Evolutionary conservation across 2,329 filamentous ascomycete genomes (phyloP).

Genomic region (Aspergillus niger): DNA sequence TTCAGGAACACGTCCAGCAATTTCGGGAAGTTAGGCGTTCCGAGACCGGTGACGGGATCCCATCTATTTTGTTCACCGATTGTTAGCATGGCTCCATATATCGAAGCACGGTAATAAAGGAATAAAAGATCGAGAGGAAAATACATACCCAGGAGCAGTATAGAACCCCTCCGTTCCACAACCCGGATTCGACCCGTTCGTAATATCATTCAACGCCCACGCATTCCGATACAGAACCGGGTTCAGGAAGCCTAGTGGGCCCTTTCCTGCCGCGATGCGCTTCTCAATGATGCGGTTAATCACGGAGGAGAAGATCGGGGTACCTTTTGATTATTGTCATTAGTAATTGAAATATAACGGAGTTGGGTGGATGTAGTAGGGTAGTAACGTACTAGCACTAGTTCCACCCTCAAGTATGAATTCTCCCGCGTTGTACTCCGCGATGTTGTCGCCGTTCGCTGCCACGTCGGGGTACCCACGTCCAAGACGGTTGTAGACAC

Average conservation of each 20-base stretch:
- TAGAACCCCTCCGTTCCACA: conserved; percentile 11
- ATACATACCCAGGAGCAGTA: conserved; percentile 8
- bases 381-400: conserved; percentile 5
- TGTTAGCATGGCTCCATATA: neutral
- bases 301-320: conserved; percentile 11
- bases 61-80: neutral
- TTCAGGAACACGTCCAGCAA: conserved; percentile 8
- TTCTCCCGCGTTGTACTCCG: neutral
- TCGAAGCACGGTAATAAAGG: too few species aligned
- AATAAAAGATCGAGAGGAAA: neutral
- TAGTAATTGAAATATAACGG: neutral
- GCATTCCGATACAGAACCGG: conserved; percentile 9
- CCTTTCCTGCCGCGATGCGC: conserved; percentile 9
- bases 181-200: conserved; percentile 6
- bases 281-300: conserved; percentile 14
- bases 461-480: conserved; percentile 12
- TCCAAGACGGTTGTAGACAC: conserved; percentile 7
- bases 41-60: conserved; percentile 9
- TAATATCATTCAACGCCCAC: conserved; percentile 11
- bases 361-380: too few species aligned
- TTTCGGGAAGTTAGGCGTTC: conserved; percentile 10
- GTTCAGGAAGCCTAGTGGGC: conserved; percentile 8
- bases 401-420: conserved; percentile 1
- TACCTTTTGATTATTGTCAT: neutral
- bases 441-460: conserved; percentile 12